phyloP scores from a whole-genome alignment of 306 rosid species.

The Quercus wislizeni region DNA sequence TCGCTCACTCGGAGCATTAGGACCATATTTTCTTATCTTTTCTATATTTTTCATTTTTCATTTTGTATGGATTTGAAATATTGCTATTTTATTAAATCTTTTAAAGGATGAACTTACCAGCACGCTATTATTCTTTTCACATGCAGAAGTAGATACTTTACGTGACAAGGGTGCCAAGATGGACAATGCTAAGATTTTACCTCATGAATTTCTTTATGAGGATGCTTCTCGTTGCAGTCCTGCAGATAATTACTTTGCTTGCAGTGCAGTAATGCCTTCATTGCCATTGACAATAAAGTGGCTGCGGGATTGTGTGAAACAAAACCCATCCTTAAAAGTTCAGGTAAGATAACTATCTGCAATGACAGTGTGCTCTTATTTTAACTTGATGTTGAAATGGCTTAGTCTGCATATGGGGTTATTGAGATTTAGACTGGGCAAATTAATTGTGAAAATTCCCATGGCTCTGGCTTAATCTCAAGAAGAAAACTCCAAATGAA shows the following conservation, averaged over 20 bases:
- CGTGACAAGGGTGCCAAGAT: conserved; percentile 36
- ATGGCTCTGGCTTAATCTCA: not conserved
- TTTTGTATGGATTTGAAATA: not conserved
- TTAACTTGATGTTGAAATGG: not conserved
- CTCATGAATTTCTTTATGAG: conserved; percentile 42
- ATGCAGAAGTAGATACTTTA: conserved; percentile 37
- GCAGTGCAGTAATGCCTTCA: conserved; percentile 73
- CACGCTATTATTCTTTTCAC: conserved; percentile 17
- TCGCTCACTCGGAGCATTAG: not conserved
- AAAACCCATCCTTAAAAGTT: conserved; percentile 57
- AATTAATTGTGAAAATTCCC: too few species aligned
- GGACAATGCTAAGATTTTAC: conserved; percentile 26
- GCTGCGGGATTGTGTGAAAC: conserved; percentile 65
- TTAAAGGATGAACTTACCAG: conserved; percentile 12
- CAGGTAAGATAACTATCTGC: conserved; percentile 33
- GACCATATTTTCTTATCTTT: not conserved
- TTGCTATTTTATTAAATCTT: not conserved
- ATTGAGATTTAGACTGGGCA: too few species aligned
- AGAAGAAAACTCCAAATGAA: not conserved
- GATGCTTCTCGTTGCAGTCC: conserved; percentile 32
- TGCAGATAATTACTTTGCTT: conserved; percentile 19
- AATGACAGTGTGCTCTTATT: not conserved
- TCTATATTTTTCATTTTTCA: not conserved
- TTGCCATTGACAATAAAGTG: conserved; percentile 66
- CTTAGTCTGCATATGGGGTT: not conserved